Conservation (phyloP, 371 early-diverging fungal species). For the Aphelidium insulamus region DNA sequence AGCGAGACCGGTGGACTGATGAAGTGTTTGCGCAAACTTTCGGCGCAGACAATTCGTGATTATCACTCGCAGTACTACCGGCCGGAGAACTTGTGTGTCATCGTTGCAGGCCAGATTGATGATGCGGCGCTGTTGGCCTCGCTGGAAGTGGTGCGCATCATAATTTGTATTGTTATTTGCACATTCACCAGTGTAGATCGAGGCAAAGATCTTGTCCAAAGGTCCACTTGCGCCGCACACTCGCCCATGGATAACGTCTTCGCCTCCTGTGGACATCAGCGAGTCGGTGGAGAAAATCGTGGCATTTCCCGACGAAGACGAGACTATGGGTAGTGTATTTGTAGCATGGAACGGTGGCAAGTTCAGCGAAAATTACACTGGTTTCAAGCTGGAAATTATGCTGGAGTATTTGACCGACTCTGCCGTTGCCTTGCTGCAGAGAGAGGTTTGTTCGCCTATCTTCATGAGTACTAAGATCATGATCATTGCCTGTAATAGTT, state of each 20-base stretch:
- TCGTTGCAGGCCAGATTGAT: constrained; percentile 30
- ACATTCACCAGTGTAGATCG: too few species aligned
- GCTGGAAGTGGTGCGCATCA: too few species aligned
- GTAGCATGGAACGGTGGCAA: constrained; percentile 37
- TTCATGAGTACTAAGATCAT: too few species aligned
- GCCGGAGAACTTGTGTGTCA: constrained; percentile 38
- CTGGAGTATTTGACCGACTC: constrained; percentile 35
- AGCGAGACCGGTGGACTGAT: constrained; percentile 42
- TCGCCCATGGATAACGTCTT: constrained; percentile 36
- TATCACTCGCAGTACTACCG: constrained; percentile 40
- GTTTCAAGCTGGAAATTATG: constrained; percentile 13
- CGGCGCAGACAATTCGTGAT: constrained; percentile 28
- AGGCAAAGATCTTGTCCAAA: constrained; percentile 29
- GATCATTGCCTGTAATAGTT: too few species aligned
- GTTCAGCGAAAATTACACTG: constrained; percentile 17
- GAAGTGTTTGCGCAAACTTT: constrained; percentile 33
- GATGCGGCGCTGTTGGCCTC: constrained; percentile 20
- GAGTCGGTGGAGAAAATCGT: constrained; percentile 23
- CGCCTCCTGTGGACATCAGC: constrained; percentile 21
- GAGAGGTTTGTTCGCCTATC: too few species aligned
- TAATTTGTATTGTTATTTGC: too few species aligned
- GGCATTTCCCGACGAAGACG: constrained; percentile 41
- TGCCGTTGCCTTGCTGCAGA: constrained; percentile 31
- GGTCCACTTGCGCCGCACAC: constrained; percentile 22
- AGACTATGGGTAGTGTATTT: constrained; percentile 32